These are phyloP conservation scores for Eucalyptus brandiana DNA, from an alignment of 345 rosid species.

Conservation along the genomic window DNA sequence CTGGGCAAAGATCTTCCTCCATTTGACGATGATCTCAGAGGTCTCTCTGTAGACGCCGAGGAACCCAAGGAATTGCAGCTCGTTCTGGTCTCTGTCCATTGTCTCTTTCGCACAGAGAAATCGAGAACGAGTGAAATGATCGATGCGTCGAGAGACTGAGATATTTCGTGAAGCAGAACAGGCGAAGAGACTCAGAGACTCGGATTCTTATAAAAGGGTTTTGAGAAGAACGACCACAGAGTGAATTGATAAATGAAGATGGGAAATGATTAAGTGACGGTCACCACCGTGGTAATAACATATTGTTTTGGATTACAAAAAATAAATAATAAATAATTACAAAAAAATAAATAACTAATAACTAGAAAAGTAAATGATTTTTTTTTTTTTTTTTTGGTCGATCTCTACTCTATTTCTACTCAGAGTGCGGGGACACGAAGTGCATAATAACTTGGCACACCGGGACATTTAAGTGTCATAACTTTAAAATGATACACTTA, in stretches of 20 bases:
- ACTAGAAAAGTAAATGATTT: too few relatives aligned
- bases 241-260: neutral
- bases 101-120: neutral
- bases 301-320: too few relatives aligned
- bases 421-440: too few relatives aligned
- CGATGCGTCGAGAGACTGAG: neutral
- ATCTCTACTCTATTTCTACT: too few relatives aligned
- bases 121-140: neutral
- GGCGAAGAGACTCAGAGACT: neutral
- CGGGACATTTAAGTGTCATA: too few relatives aligned
- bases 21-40: slow-evolving; percentile 18
- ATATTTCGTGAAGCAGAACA: neutral
- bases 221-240: neutral
- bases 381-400: too few relatives aligned
- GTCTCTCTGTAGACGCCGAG: slow-evolving; percentile 18
- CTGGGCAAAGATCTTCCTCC: slow-evolving; percentile 29
- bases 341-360: too few relatives aligned
- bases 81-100: slow-evolving; percentile 36
- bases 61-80: slow-evolving; percentile 28
- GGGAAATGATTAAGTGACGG: neutral
- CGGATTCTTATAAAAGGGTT: neutral
- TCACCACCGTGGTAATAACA: too few relatives aligned
- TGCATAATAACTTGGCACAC: too few relatives aligned
- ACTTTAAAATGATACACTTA: too few relatives aligned
- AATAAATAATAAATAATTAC: too few relatives aligned